Conservation (phyloP, 176 grass and related monocot species). For the Oropetium thomaeum region DNA sequence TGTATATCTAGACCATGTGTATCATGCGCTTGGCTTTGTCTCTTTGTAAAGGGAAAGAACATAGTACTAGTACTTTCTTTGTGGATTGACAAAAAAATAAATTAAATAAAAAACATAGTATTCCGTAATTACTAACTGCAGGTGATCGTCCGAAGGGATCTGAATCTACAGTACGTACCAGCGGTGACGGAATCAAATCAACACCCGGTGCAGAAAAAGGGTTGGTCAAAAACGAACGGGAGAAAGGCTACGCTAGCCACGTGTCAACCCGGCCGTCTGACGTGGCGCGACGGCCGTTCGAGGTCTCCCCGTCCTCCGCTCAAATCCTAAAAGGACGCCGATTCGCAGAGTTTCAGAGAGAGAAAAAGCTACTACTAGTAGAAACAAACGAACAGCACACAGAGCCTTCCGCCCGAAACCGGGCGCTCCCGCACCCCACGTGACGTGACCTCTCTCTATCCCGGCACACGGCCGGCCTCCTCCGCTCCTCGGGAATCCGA, state of each 20-base stretch:
- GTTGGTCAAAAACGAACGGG: not conserved
- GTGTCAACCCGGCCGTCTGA: slow-evolving; percentile 7
- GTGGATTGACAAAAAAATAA: no score
- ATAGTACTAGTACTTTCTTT: no score
- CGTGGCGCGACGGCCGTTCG: slow-evolving; percentile 51
- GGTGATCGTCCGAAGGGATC: no score
- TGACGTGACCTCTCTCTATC: not conserved
- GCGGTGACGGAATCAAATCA: not conserved
- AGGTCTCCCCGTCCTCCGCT: slow-evolving; percentile 30
- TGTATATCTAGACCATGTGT: no score
- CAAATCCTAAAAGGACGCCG: slow-evolving; percentile 50
- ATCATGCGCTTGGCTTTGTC: no score
- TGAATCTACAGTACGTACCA: not conserved
- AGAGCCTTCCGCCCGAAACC: slow-evolving; percentile 1
- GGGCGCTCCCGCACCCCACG: not conserved
- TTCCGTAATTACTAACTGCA: no score
- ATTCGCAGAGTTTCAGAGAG: slow-evolving; percentile 24
- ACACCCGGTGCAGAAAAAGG: no score
- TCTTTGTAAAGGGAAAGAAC: no score
- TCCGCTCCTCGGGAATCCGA: not conserved
- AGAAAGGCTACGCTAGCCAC: slow-evolving; percentile 42
- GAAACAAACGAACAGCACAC: not conserved
- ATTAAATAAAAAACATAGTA: no score
- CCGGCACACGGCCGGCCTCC: not conserved
- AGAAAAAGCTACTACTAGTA: not conserved